These are phyloP conservation scores for Teratosphaeria viscida DNA, from an alignment of 2,329 filamentous ascomycete genomes.

Conservation along the genomic window DNA sequence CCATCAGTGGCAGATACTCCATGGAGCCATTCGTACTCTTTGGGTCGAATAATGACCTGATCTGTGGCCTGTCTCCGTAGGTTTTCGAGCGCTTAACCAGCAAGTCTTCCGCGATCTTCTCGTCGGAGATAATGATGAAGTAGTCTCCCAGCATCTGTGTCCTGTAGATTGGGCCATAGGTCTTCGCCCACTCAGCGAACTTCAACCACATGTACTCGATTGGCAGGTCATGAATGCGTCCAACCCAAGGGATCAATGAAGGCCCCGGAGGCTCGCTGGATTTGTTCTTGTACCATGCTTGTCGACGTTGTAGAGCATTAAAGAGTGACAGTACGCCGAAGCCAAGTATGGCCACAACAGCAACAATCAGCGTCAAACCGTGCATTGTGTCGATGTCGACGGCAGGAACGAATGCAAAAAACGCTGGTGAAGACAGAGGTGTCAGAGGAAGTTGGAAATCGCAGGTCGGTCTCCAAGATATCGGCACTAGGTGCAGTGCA, in stretches of 20 bases:
- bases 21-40: slow-evolving; percentile 36
- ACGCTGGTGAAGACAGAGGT: background rate
- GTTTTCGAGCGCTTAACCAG: slow-evolving; percentile 22
- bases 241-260: slow-evolving; percentile 25
- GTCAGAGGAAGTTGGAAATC: background rate
- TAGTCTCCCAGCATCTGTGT: slow-evolving; percentile 22
- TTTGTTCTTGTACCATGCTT: slow-evolving; percentile 25
- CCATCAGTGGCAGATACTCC: slow-evolving; percentile 25
- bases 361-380: slow-evolving; percentile 28
- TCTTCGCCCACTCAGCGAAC: slow-evolving; percentile 27
- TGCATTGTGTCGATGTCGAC: slow-evolving; percentile 26
- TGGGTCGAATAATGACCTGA: slow-evolving; percentile 40
- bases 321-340: slow-evolving; percentile 26
- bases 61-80: slow-evolving; percentile 25
- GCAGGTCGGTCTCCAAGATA: background rate
- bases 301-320: slow-evolving; percentile 21
- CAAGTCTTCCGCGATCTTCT: slow-evolving; percentile 26
- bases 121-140: slow-evolving; percentile 26
- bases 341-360: slow-evolving; percentile 27
- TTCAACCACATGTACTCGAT: slow-evolving; percentile 45
- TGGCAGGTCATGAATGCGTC: slow-evolving; percentile 37
- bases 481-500: background rate
- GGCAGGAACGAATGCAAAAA: background rate
- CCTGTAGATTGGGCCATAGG: slow-evolving; percentile 25
- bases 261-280: slow-evolving; percentile 31